These are phyloP conservation scores for Aspergillus homomorphus DNA, from an alignment of 495 filamentous ascomycete genomes.

Conservation along the genomic window DNA sequence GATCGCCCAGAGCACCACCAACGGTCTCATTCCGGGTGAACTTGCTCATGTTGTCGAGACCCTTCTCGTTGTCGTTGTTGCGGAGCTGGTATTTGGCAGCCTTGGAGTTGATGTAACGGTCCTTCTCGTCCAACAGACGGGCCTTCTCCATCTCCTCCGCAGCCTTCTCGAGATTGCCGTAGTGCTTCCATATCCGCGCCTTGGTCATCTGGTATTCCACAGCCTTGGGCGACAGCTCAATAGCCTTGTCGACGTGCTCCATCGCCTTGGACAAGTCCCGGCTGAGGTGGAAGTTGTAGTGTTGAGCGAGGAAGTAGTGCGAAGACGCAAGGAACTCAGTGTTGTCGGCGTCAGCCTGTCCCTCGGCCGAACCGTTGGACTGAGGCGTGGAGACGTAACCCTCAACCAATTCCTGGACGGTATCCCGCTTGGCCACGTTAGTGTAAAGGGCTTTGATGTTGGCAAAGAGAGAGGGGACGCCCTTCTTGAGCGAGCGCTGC, in stretches of 20 bases:
- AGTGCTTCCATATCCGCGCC: constrained; percentile 92
- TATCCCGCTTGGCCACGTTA: constrained; percentile 70
- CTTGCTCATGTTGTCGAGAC: constrained; percentile 82
- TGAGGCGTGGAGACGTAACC: constrained; percentile 59
- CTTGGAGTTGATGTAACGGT: constrained; percentile 98
- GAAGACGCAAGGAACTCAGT: constrained; percentile 67
- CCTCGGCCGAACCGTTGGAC: constrained; percentile 46
- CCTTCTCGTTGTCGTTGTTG: constrained; percentile 84
- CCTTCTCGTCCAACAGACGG: constrained; percentile 75
- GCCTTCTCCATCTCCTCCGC: constrained; percentile 87
- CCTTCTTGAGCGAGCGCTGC: constrained; percentile 83
- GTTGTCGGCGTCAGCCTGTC: constrained; percentile 48
- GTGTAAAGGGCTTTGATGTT: constrained; percentile 91
- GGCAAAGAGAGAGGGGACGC: constrained; percentile 93
- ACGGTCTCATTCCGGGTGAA: constrained; percentile 90
- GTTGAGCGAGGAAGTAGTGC: constrained; percentile 90
- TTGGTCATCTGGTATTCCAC: constrained; percentile 95
- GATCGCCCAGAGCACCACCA: constrained; percentile 83
- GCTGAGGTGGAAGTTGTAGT: constrained; percentile 90
- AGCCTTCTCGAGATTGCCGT: constrained; percentile 75
- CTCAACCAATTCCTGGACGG: constrained; percentile 72
- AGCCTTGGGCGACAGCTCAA: constrained; percentile 70
- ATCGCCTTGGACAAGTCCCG: constrained; percentile 79
- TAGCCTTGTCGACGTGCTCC: constrained; percentile 75
- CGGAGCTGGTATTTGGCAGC: constrained; percentile 95